Evolutionary conservation across 768 basidiomycete species (phyloP).

Genomic region (Phanerodontia chrysosporium): DNA sequence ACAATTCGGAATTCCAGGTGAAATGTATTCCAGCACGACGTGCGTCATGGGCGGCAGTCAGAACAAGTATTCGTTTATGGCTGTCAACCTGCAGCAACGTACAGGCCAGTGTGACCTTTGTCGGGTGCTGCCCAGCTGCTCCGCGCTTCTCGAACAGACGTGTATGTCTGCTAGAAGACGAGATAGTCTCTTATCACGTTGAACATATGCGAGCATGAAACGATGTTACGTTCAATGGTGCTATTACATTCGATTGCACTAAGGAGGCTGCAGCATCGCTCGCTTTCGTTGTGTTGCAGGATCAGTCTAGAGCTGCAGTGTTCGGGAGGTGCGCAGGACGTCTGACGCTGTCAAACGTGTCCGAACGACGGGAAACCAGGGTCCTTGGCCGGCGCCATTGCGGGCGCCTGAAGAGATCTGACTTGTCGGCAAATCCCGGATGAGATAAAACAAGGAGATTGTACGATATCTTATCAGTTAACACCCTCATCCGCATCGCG

Average conservation of each 20-base stretch:
- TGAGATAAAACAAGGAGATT: slow-evolving; percentile 11
- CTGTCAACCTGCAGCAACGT: neutral
- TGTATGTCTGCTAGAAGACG: no score
- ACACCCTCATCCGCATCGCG: slow-evolving; percentile 19
- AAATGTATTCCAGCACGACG: neutral
- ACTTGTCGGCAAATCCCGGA: slow-evolving; percentile 11
- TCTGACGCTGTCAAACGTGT: no score
- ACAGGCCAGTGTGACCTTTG: neutral
- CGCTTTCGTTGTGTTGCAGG: no score
- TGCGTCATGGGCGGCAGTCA: neutral
- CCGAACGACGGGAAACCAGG: neutral
- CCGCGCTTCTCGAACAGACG: neutral
- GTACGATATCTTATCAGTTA: slow-evolving; percentile 17
- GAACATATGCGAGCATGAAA: no score
- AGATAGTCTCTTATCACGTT: no score
- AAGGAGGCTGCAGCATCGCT: no score
- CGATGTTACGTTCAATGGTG: no score
- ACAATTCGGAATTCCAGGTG: slow-evolving; percentile 4
- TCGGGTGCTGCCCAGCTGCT: neutral
- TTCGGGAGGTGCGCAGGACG: no score
- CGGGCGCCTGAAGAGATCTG: neutral
- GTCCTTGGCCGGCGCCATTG: neutral
- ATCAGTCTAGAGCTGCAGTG: no score
- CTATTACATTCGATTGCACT: no score
- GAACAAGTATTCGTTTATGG: slow-evolving; percentile 5